phyloP scores from a whole-genome alignment of 495 filamentous ascomycete genomes.

The Pseudevernia furfuracea region DNA sequence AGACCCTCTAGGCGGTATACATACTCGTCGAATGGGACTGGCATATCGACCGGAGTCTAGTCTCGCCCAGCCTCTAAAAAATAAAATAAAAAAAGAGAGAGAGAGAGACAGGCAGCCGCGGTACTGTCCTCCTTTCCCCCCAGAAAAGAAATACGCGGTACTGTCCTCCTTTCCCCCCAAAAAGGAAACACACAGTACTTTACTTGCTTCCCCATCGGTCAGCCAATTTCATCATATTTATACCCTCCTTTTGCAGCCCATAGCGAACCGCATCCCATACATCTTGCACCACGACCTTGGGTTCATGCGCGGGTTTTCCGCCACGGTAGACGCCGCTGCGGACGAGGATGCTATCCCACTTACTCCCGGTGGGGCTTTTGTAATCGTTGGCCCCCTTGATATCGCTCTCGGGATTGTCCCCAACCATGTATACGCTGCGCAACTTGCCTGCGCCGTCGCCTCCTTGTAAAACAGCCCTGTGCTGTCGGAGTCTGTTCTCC shows the following conservation, averaged over 20 bases:
- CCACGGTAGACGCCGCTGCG: constrained; percentile 70
- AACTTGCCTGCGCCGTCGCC: constrained; percentile 30
- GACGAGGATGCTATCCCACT: constrained; percentile 78
- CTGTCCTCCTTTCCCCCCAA: too few relatives aligned
- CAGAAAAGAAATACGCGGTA: too few relatives aligned
- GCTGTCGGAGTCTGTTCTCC: constrained; percentile 57
- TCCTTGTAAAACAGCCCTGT: constrained; percentile 35
- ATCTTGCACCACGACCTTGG: constrained; percentile 56
- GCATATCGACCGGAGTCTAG: neutral
- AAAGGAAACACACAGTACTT: too few relatives aligned
- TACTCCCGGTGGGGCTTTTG: constrained; percentile 52
- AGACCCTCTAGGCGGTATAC: neutral
- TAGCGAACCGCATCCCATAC: constrained; percentile 60
- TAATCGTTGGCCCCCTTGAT: constrained; percentile 84
- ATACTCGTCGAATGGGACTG: neutral
- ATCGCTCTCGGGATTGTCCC: constrained; percentile 90
- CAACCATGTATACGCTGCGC: constrained; percentile 85
- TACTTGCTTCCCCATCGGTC: neutral
- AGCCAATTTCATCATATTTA: neutral
- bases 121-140: too few relatives aligned
- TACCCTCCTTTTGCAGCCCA: constrained; percentile 43
- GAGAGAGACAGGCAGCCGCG: too few relatives aligned
- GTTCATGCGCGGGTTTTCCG: constrained; percentile 49
- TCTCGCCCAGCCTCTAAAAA: neutral
- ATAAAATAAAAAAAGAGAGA: too few relatives aligned